These are phyloP conservation scores for Kwoniella sp. DNA, from an alignment of 768 basidiomycete species.

Conservation along the genomic window DNA sequence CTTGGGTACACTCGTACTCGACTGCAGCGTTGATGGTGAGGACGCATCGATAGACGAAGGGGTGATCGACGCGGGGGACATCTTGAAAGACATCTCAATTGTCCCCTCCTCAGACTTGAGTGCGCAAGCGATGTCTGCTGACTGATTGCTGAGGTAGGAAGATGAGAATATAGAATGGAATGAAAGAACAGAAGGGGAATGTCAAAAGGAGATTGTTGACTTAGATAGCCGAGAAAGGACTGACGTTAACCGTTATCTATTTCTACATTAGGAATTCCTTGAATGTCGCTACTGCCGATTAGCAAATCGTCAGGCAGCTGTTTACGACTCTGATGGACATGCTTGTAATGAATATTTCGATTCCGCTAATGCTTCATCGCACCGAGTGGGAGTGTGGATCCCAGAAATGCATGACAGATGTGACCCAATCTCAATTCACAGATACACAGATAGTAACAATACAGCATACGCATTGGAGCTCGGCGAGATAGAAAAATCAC, in stretches of 20 bases:
- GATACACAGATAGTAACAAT: too few relatives aligned
- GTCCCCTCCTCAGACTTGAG: not conserved
- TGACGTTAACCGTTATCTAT: not conserved
- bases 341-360: too few relatives aligned
- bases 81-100: not conserved
- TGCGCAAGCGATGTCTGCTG: too few relatives aligned
- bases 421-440: too few relatives aligned
- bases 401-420: too few relatives aligned
- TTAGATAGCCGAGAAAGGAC: not conserved
- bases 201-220: not conserved
- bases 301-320: not conserved
- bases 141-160: not conserved
- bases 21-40: not conserved
- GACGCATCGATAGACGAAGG: not conserved
- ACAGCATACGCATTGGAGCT: too few relatives aligned
- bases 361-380: too few relatives aligned
- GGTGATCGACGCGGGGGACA: conserved; percentile 1
- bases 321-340: too few relatives aligned
- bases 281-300: not conserved
- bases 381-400: too few relatives aligned
- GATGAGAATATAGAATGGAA: not conserved
- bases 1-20: not conserved
- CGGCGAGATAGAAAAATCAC: not conserved
- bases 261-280: not conserved
- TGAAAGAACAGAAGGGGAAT: not conserved